Evolutionary conservation across 78 protist species (phyloP), one percentile per base, ranked within the genome.

Genomic region (Chrysochromulina parva): DNA sequence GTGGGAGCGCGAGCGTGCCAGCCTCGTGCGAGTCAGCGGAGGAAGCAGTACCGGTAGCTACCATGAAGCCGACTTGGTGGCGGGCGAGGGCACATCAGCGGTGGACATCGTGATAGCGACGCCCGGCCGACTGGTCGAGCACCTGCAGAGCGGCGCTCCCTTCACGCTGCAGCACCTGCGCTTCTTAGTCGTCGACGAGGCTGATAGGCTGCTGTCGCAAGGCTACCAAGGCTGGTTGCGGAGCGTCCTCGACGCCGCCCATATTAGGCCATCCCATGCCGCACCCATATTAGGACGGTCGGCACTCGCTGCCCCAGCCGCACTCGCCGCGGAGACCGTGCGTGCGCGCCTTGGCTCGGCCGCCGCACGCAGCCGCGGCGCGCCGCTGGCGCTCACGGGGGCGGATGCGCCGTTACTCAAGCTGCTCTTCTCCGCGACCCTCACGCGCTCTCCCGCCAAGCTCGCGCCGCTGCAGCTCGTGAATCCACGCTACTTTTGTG

Each of bases 361-460:
- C 19, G 19, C 38, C 6, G 54, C 9, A 28, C 59, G 22, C 67
- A 65, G 48, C 1, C 0, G 24, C 48, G 6, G 87, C 38, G 2
- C 26, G 87, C 87, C 28, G 50, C 47, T 81, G 52, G 11, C 14
- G 19, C 47, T 17, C 19, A 11, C n/a, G 65, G 81, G 2, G 28
- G 24, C 28, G n/a, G 5, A 1, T 1, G 47, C 90, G 80, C 92
- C 58, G 81, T 59, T 92, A 53, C 94, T 66, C 52, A 91, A 91
- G 60, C 84, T 95, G 59, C 92, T 95, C 48, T 96, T 96, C 89
- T 93, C 95, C 2, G 97, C 97, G 22, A 95, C 97, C 24, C 96
- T 95, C 47, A 88, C 96, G 73, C 65, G 59, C 71, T 71, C 93
- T 82, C 93, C 94, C 78, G 67, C 78, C 62, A 84, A 81, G 19